Base-by-base conservation (phyloP, 2,329 filamentous ascomycete species). In the Paraphaeosphaeria sporulosa region DNA sequence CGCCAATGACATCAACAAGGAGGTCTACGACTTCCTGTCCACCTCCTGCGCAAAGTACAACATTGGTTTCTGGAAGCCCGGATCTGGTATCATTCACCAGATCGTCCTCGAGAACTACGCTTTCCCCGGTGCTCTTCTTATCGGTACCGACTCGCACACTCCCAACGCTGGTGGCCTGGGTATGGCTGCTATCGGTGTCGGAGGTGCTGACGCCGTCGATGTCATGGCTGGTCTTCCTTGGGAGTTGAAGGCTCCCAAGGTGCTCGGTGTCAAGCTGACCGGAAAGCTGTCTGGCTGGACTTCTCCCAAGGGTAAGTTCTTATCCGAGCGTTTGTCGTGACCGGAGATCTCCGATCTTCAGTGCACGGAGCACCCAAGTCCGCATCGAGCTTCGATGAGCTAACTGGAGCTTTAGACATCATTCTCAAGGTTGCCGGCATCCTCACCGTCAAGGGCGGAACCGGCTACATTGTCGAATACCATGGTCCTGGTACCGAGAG, bases 1-100 rank as follows among this genome's bases (percentile, higher is more conserved):
- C 76, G 95, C 95, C 73, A 85, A 94, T 76, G 87, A 89, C 72
- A 97, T 97, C 84, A 98, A 98, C 90, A 96, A 96, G 87, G 94
- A 98, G 83, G 95, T 99, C 72, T 99, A 98, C 84, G 91, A 98
- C 83, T 99, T 99, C 87, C 84, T 99, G 78, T 88, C 93, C 64
- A 89, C 90, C 65, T 91, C 94, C 68, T 98, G 94, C 80, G 94
- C 94, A 77, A 99, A 98, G 86, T 99, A 98, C 87, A 94, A 98
- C 87, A 98, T 98, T 80, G 95, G 95, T 85, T 98, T 98, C 90
- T 99, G 95, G 95, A 93, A 88, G 81, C 95, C 95, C 68, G 95
- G 95, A 73, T 97, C 94, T 79, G 95, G 95, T 87, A 99, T 98
- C 80, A 99, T 99, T 74, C 95, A 99, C 85, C 95, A 98, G 86